Evolutionary conservation across 108 stramenopile species (phyloP).

Genomic region (Aurantiochytrium sp.): DNA sequence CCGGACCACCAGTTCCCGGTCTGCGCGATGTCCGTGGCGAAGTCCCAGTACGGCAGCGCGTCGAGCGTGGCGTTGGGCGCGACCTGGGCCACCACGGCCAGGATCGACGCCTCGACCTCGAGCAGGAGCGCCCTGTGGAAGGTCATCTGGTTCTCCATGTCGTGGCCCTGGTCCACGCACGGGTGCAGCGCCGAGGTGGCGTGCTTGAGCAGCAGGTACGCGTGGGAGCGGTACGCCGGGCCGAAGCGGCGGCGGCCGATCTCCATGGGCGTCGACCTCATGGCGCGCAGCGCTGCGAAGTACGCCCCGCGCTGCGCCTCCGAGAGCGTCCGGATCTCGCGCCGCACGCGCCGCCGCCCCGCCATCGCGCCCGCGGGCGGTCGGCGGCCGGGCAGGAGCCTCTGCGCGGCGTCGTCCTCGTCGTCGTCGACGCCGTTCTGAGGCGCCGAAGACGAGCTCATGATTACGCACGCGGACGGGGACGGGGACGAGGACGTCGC

Average conservation of each 20-base stretch:
- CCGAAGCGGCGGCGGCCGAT: background rate
- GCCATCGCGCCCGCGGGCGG: no score
- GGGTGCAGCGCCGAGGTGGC: background rate
- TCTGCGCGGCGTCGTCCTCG: no score
- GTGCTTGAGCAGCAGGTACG: background rate
- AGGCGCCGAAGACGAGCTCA: no score
- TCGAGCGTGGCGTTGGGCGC: background rate
- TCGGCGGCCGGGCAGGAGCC: no score
- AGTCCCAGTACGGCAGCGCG: slow-evolving; percentile 22
- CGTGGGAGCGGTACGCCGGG: background rate
- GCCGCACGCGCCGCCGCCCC: background rate
- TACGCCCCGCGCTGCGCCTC: background rate
- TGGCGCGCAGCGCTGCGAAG: background rate
- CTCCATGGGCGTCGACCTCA: background rate
- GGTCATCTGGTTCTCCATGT: background rate
- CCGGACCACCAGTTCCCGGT: background rate
- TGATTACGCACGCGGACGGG: no score
- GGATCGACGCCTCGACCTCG: background rate
- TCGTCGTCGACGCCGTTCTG: no score
- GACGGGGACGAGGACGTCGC: no score
- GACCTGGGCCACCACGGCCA: background rate
- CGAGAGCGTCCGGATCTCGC: background rate
- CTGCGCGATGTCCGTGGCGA: background rate
- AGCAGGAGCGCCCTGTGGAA: slow-evolving; percentile 5
- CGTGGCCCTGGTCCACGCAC: slow-evolving; percentile 16